Conservation (phyloP, 345 rosid genomes). For the Lumnitzera littorea region DNA sequence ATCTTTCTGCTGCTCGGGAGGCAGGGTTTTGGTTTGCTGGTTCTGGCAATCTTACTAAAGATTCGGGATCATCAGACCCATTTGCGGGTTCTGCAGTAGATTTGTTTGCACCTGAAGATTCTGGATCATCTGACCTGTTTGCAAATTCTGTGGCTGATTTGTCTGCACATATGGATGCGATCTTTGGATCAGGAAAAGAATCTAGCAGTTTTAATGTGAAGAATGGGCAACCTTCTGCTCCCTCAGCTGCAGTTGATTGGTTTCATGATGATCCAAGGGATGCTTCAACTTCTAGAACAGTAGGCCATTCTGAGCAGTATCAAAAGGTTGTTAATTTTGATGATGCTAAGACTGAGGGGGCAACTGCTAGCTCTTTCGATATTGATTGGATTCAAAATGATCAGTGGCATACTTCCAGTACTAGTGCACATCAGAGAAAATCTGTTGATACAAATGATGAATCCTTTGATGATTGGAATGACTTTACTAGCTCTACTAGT, state of each 20-base stretch:
- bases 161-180: constrained; percentile 13
- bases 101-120: constrained; percentile 8
- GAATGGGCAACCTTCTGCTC: constrained; percentile 5
- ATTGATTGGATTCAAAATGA: constrained; percentile 26
- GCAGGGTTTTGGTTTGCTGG: constrained; percentile 14
- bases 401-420: constrained; percentile 27
- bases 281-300: constrained; percentile 7
- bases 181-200: constrained; percentile 15
- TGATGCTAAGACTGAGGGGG: constrained; percentile 10
- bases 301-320: constrained; percentile 16
- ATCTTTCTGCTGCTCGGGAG: constrained; percentile 7
- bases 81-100: constrained; percentile 5
- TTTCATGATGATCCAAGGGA: constrained; percentile 10
- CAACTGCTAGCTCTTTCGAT: constrained; percentile 21
- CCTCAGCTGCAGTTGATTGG: constrained; percentile 8
- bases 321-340: constrained; percentile 16
- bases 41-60: constrained; percentile 4
- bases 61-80: constrained; percentile 5
- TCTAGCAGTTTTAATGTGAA: background rate
- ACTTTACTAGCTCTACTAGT: constrained; percentile 41
- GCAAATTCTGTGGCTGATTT: constrained; percentile 4
- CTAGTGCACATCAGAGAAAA: constrained; percentile 15
- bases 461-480: constrained; percentile 59
- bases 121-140: constrained; percentile 9
- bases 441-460: constrained; percentile 35